Conservation (phyloP, 768 basidiomycete genomes). For the Hebeloma cylindrosporum region DNA sequence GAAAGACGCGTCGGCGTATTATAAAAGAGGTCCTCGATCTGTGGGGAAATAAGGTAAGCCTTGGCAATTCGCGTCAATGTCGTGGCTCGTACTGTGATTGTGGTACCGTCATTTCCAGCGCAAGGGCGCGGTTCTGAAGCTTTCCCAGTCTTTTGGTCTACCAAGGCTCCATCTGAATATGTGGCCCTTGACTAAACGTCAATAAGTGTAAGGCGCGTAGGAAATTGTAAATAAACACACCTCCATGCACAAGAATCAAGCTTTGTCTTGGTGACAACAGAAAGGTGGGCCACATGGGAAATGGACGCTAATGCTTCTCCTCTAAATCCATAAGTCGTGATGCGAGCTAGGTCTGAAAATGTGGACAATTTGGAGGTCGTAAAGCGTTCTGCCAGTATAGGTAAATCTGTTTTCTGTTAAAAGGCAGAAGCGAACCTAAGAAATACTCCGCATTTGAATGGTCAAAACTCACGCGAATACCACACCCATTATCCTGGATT, state of each 20-base stretch:
- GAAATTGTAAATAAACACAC: constrained; percentile 53
- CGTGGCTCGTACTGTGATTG: constrained; percentile 63
- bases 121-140: constrained; percentile 80
- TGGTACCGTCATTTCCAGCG: constrained; percentile 94
- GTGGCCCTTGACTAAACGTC: constrained; percentile 56
- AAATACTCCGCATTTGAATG: background rate
- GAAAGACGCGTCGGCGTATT: constrained; percentile 87
- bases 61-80: background rate
- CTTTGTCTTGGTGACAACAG: constrained; percentile 89
- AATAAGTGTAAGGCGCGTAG: background rate
- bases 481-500: constrained; percentile 96
- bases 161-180: constrained; percentile 77
- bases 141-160: constrained; percentile 68
- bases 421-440: background rate
- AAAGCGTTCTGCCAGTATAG: constrained; percentile 90
- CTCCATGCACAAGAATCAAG: constrained; percentile 87
- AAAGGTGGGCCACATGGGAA: constrained; percentile 88
- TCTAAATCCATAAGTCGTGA: constrained; percentile 93
- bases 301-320: constrained; percentile 97
- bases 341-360: constrained; percentile 81
- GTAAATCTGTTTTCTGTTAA: constrained; percentile 77
- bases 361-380: constrained; percentile 91
- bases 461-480: constrained; percentile 72
- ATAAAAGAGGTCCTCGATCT: constrained; percentile 97
- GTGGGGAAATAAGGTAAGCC: constrained; percentile 2